phyloP scores from a whole-genome alignment of 306 rosid genomes.

The Ormosia semicastrata region DNA sequence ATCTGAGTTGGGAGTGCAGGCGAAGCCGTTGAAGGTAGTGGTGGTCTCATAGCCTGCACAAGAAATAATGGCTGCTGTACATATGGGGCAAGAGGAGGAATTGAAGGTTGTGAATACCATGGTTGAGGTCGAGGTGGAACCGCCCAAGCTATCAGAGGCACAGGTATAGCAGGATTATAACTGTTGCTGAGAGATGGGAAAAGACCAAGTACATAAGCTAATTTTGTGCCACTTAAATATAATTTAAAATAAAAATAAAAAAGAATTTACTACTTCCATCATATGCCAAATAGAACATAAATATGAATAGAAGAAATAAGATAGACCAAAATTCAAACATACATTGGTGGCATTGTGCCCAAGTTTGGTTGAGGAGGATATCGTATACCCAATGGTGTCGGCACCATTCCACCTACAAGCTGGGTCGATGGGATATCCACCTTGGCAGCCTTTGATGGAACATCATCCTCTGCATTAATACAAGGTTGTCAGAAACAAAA shows the following conservation, averaged over 20 bases:
- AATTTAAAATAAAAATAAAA: not conserved
- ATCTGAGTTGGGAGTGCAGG: slow-evolving; percentile 62
- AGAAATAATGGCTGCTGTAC: slow-evolving; percentile 93
- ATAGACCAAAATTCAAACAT: slow-evolving; percentile 31
- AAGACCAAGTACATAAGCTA: not conserved
- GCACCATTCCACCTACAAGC: slow-evolving; percentile 62
- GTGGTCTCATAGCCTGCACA: slow-evolving; percentile 80
- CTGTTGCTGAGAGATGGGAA: slow-evolving; percentile 38
- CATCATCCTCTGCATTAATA: slow-evolving; percentile 62
- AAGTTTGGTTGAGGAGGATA: slow-evolving; percentile 74
- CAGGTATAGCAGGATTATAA: slow-evolving; percentile 59
- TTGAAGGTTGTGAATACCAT: slow-evolving; percentile 80
- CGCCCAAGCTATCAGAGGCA: slow-evolving; percentile 69
- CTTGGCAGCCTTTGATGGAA: slow-evolving; percentile 77
- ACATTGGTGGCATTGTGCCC: slow-evolving; percentile 72
- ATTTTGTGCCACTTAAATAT: not conserved
- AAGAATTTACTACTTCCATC: not conserved
- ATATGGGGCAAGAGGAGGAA: slow-evolving; percentile 72
- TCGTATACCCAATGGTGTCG: slow-evolving; percentile 64
- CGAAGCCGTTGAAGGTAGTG: slow-evolving; percentile 54
- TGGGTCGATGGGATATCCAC: slow-evolving; percentile 64
- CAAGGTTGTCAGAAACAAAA: slow-evolving; percentile 19
- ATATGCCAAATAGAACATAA: not conserved
- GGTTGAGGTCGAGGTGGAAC: slow-evolving; percentile 85
- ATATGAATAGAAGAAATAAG: not conserved